A percentile compares a stretch with the other conserved stretches of the same genome.
Conservation (phyloP, 805 yeast genomes). For the Candida namnaoensis region DNA sequence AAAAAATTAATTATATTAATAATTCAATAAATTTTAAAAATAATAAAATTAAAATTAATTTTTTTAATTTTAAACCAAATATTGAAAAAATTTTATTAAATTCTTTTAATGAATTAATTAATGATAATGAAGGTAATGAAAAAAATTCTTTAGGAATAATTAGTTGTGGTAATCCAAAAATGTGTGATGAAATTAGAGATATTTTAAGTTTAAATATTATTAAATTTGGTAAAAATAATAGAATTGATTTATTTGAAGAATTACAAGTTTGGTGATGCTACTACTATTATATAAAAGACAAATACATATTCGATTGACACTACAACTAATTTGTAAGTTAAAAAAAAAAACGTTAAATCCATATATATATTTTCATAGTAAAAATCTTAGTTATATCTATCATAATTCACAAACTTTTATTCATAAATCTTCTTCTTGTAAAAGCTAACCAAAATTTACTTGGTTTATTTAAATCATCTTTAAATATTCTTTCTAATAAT, state of each 20-base stretch:
- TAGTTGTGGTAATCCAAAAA: constrained; percentile 53
- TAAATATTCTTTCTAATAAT: constrained; percentile 65
- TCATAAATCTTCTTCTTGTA: constrained; percentile 93
- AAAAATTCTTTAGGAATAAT: constrained; percentile 41
- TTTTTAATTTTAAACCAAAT: no score
- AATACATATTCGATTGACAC: no score
- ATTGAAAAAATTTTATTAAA: no score
- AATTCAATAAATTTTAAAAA: no score
- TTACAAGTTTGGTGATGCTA: constrained; percentile 45
- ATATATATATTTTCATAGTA: no score
- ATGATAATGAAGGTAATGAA: neutral
- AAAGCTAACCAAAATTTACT: constrained; percentile 95
- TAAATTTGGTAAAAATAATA: constrained; percentile 14
- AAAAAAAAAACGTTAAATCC: no score
- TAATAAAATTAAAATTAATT: no score
- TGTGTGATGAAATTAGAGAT: constrained; percentile 49
- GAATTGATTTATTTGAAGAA: constrained; percentile 51
- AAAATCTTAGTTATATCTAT: no score
- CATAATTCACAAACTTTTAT: no score
- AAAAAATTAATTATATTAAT: neutral
- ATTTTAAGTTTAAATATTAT: constrained; percentile 4
- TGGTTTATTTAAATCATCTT: constrained; percentile 50
- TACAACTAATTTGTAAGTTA: no score
- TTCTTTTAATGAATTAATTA: no score
- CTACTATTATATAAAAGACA: no score